Percentiles rank a stretch among this genome's conserved stretches.
Conservation (phyloP, 768 basidiomycete genomes). For the Neoboletus subvelutipes region DNA sequence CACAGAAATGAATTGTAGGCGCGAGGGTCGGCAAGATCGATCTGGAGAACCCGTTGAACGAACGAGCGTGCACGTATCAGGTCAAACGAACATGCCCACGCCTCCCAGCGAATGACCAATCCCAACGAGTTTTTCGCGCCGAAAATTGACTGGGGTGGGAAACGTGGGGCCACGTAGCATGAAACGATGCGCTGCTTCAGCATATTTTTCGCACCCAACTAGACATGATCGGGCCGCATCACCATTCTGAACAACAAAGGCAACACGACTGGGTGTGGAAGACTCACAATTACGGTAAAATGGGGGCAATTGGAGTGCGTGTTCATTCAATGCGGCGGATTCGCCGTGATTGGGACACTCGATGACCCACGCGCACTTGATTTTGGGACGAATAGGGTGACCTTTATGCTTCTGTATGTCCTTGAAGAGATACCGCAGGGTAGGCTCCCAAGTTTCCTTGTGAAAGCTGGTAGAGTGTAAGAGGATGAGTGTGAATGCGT, state of each 20-base stretch:
- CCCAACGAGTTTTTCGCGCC: constrained; percentile 51
- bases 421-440: constrained; percentile 48
- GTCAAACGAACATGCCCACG: constrained; percentile 52
- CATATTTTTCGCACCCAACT: constrained; percentile 70
- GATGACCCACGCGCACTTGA: constrained; percentile 55
- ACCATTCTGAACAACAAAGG: not conserved
- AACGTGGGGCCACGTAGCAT: constrained; percentile 42
- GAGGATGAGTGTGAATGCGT: constrained; percentile 56
- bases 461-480: constrained; percentile 73
- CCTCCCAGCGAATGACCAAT: constrained; percentile 71
- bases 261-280: not conserved
- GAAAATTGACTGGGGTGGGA: constrained; percentile 47
- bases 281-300: constrained; percentile 48
- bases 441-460: constrained; percentile 73
- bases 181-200: constrained; percentile 57
- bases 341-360: constrained; percentile 76
- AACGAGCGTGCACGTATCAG: not conserved
- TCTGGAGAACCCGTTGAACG: constrained; percentile 32
- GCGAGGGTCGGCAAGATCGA: constrained; percentile 51
- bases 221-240: not conserved
- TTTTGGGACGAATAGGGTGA: constrained; percentile 1
- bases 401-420: constrained; percentile 11
- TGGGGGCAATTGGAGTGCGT: constrained; percentile 42
- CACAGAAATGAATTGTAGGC: constrained; percentile 46
- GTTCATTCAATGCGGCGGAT: constrained; percentile 53